Percentiles rank a stretch among this genome's conserved stretches.
phyloP scores from a whole-genome alignment of 2,329 filamentous ascomycete genomes.

The Neofusicoccum sp. region DNA sequence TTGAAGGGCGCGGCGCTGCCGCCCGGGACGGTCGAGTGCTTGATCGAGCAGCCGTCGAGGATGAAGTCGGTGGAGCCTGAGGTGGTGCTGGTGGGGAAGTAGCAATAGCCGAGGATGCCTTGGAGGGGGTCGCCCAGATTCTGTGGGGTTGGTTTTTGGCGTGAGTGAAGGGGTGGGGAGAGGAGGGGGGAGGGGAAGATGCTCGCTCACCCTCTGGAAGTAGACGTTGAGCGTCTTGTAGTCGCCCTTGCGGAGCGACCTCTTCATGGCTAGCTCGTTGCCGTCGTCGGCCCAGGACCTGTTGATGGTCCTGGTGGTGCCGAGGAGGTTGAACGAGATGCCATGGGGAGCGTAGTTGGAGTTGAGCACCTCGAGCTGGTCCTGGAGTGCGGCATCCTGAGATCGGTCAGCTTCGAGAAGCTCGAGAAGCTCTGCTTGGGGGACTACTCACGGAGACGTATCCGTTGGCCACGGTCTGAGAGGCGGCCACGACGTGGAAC shows the following conservation, averaged over 20 bases:
- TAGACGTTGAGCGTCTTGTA: conserved; percentile 30
- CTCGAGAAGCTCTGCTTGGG: not conserved
- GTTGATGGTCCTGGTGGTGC: conserved; percentile 18
- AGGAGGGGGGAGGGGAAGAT: too few relatives aligned
- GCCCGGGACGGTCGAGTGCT: not conserved
- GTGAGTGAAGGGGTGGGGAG: not conserved
- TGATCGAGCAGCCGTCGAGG: not conserved
- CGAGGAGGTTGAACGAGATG: conserved; percentile 18
- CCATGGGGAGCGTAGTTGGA: conserved; percentile 16
- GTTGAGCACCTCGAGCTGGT: conserved; percentile 22
- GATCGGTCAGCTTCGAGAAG: not conserved
- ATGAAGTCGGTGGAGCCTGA: not conserved
- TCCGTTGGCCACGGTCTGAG: conserved; percentile 19
- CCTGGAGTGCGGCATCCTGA: not conserved
- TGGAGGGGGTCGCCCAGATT: too few relatives aligned
- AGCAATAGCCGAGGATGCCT: not conserved
- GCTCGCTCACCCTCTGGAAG: not conserved
- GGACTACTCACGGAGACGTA: conserved; percentile 14
- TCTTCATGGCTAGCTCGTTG: conserved; percentile 20
- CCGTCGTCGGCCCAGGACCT: conserved; percentile 5
- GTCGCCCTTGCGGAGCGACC: conserved; percentile 23
- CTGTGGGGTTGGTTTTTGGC: not conserved
- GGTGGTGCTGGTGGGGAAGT: not conserved
- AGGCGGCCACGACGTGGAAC: conserved; percentile 34
- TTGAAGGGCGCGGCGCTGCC: not conserved